A percentile compares a stretch with the other conserved stretches of the same genome.
Evolutionary conservation across 768 basidiomycete species (phyloP).

Genomic region (Trichaptum fuscoviolaceum): DNA sequence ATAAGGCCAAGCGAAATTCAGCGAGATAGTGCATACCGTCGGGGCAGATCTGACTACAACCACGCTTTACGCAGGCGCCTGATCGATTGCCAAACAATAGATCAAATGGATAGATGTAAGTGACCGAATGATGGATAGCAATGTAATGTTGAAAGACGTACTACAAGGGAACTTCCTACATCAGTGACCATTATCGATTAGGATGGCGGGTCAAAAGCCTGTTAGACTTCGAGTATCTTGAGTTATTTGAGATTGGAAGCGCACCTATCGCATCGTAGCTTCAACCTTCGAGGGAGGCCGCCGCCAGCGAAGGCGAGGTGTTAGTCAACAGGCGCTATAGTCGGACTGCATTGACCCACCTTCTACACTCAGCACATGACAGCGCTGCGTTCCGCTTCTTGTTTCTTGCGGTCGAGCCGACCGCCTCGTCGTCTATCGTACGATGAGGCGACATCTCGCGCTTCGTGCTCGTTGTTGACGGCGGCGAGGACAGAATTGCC

Average conservation of each 20-base stretch:
- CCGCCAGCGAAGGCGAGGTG: background rate
- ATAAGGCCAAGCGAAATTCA: constrained; percentile 8
- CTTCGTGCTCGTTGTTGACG: background rate
- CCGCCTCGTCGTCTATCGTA: background rate
- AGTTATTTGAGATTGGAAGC: constrained; percentile 8
- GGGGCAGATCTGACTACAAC: constrained; percentile 57
- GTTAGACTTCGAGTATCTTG: constrained; percentile 13
- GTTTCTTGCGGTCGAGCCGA: background rate
- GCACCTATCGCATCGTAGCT: constrained; percentile 63
- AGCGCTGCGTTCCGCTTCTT: constrained; percentile 37
- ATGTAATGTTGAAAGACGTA: background rate
- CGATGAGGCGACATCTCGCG: background rate
- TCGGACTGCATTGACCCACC: constrained; percentile 28
- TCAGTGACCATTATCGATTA: background rate
- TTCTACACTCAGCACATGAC: constrained; percentile 66
- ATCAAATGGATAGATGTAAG: background rate
- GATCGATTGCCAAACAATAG: background rate
- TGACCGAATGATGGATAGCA: background rate
- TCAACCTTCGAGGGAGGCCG: constrained; percentile 39
- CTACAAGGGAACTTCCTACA: constrained; percentile 13
- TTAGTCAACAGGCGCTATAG: background rate
- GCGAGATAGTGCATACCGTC: constrained; percentile 36
- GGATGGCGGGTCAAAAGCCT: background rate
- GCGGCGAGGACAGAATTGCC: background rate
- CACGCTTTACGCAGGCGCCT: constrained; percentile 28